These are phyloP conservation scores for Grigorovia humatica DNA, from an alignment of 805 yeast genomes.

Conservation along the genomic window DNA sequence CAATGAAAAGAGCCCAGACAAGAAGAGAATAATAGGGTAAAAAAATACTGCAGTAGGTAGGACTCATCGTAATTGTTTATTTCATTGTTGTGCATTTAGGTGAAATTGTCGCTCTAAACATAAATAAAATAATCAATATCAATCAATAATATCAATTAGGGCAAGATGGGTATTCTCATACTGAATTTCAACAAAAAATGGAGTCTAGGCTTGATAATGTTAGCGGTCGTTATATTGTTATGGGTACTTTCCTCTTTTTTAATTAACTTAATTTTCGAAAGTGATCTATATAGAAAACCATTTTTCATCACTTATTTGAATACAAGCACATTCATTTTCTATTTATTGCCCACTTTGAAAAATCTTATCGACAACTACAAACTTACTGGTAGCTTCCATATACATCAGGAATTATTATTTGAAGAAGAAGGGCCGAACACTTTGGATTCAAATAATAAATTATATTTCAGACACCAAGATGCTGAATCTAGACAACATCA, in stretches of 20 bases:
- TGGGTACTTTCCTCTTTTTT: conserved; percentile 91
- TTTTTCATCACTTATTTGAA: conserved; percentile 86
- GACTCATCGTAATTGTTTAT: no score
- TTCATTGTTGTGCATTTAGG: no score
- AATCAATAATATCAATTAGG: background rate
- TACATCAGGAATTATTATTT: conserved; percentile 20
- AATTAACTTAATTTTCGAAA: conserved; percentile 66
- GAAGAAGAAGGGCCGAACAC: conserved; percentile 25
- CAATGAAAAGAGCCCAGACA: background rate
- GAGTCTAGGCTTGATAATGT: conserved; percentile 67
- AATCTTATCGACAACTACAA: conserved; percentile 22
- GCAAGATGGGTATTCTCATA: conserved; percentile 3
- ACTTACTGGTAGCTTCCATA: conserved; percentile 21
- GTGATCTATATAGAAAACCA: conserved; percentile 70
- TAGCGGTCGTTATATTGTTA: conserved; percentile 64
- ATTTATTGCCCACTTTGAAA: conserved; percentile 50
- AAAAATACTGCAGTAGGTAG: no score
- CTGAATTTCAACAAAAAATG: conserved; percentile 32
- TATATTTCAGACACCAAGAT: background rate
- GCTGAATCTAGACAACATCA: background rate
- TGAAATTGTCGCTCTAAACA: no score
- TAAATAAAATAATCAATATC: no score
- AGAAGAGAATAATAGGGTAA: background rate
- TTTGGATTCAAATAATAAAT: conserved; percentile 1
- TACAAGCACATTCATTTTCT: conserved; percentile 74